Base-by-base conservation (phyloP, 306 rosid genomes). In the Lagenaria siceraria region DNA sequence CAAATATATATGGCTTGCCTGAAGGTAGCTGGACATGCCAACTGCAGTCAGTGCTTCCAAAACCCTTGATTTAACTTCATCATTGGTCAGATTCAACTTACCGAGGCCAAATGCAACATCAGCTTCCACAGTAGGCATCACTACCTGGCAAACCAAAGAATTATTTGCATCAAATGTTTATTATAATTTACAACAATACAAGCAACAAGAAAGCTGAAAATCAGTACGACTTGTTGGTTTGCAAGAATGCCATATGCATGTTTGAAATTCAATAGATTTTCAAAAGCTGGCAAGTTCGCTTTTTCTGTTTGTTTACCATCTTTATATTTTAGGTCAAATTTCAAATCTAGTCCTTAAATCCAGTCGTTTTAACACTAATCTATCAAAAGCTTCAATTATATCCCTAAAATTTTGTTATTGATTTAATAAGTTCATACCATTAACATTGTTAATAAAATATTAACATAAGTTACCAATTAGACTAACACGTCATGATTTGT, bases 81-180 rank as follows among this genome's bases (percentile, higher is more conserved):
- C 90, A 56, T 24, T 6, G 40, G 88, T 84, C 78, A 92, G 78
- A 73, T 85, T 87, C 77, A 88, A 83, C 85, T 92, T 90, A 73
- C 96, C 97, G 58, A 90, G 97, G 66, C 96, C 93, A 85, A 92
- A 92, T 59, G 96, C 97, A 80, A 90, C 97, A 53, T 92, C 96
- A 68, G 92, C 84, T 80, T 92, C 96, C 43, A 90, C 96, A 4
- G 92, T 92, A 38, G 97, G 96, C 97, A 90, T 85, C 56, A 92
- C 97, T 80, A 92, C 96, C 96, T 90, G 87, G 75, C 74, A 63
- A 69, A 38, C 53, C 60, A 10, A 14, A 10, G 46, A 51, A 25
- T 24, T 73, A 6, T 42, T 69, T 24, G 11, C 54, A 24, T 24
- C 74, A 54, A 66, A 38, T 63, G 21, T 63, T 31, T 54, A 42